Conservation (phyloP, 441 rosid species). For the Euphorbia schlechtendalii region DNA sequence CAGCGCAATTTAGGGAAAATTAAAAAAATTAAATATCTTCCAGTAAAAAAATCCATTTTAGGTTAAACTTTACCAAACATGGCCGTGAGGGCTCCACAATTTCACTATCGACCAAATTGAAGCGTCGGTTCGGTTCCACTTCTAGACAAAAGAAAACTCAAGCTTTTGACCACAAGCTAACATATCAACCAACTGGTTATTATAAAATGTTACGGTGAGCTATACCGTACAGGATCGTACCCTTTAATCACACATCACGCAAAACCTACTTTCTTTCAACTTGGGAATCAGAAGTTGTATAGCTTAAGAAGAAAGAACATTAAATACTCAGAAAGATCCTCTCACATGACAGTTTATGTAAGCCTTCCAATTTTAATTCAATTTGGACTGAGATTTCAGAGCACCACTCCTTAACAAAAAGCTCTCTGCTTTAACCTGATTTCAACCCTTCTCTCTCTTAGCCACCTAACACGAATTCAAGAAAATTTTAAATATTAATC, state of each 20-base stretch:
- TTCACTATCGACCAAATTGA: not conserved
- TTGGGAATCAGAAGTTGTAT: not conserved
- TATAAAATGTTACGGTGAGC: not conserved
- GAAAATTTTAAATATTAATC: not conserved
- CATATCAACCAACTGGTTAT: too few relatives aligned
- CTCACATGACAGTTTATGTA: constrained; percentile 5
- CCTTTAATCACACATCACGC: not conserved
- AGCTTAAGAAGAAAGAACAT: not conserved
- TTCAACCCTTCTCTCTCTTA: constrained; percentile 2
- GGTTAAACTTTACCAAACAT: not conserved
- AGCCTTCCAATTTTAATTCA: not conserved
- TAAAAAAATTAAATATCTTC: too few relatives aligned
- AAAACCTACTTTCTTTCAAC: not conserved
- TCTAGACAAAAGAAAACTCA: too few relatives aligned
- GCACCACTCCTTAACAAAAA: not conserved
- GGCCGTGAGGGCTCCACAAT: not conserved
- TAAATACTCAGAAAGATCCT: not conserved
- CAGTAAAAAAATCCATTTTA: too few relatives aligned
- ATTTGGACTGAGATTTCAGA: constrained; percentile 29
- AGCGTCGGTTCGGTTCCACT: not conserved
- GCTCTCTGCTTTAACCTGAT: not conserved
- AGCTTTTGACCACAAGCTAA: not conserved
- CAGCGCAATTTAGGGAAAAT: too few relatives aligned
- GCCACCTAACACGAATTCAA: not conserved
- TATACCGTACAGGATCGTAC: not conserved